Evolutionary conservation across 139 green algal genomes (phyloP).

Genomic region (Coelastrella sp.): DNA sequence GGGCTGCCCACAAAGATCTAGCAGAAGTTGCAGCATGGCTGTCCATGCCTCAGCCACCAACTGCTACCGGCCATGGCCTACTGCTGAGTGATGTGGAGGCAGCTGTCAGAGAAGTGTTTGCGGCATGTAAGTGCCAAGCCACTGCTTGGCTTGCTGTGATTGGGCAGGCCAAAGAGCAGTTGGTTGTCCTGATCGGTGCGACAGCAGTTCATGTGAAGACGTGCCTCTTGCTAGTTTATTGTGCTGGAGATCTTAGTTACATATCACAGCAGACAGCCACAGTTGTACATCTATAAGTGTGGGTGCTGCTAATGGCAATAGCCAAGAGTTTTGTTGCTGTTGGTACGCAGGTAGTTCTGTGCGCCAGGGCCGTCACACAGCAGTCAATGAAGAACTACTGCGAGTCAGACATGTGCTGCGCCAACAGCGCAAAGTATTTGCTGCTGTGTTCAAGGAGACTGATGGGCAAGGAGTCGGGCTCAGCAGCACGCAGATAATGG

Average conservation of each 20-base stretch:
- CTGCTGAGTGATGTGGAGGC: slow-evolving; percentile 38
- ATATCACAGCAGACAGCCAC: background rate
- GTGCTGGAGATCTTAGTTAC: background rate
- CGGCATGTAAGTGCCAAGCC: slow-evolving; percentile 48
- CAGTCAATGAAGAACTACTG: slow-evolving; percentile 61
- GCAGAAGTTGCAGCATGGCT: slow-evolving; percentile 30
- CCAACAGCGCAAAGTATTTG: slow-evolving; percentile 49
- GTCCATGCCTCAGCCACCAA: slow-evolving; percentile 57
- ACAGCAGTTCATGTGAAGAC: too few species aligned
- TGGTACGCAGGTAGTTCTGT: slow-evolving; percentile 22
- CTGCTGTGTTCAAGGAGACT: slow-evolving; percentile 52
- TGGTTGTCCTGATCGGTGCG: too few species aligned
- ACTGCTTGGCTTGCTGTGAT: background rate
- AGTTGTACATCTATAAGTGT: background rate
- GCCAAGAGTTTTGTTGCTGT: background rate
- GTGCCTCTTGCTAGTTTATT: background rate
- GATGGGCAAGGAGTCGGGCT: slow-evolving; percentile 53
- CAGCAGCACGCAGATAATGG: slow-evolving; percentile 54
- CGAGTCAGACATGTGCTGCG: slow-evolving; percentile 68
- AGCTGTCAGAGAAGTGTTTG: slow-evolving; percentile 49
- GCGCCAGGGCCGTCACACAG: slow-evolving; percentile 37
- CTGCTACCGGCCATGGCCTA: slow-evolving; percentile 46
- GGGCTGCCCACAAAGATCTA: background rate
- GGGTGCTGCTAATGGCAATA: background rate
- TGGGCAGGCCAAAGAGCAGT: too few species aligned